These are phyloP conservation scores for Podaxis rugospora DNA, from an alignment of 768 basidiomycete genomes.

Conservation along the genomic window DNA sequence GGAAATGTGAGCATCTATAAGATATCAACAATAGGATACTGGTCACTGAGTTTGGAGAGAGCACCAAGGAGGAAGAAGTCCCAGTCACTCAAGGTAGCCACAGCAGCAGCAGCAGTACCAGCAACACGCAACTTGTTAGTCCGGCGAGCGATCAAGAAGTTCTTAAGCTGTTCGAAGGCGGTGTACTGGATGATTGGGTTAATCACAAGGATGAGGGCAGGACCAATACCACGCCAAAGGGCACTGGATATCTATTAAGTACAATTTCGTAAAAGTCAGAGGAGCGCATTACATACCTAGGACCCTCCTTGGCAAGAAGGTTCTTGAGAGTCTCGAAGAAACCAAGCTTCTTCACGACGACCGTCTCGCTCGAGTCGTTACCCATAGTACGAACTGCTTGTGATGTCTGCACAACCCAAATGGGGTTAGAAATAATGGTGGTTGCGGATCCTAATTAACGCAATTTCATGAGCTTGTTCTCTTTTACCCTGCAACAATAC, in stretches of 20 bases:
- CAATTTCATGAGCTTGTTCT: background rate
- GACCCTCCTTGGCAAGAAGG: conserved; percentile 71
- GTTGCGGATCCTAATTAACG: conserved; percentile 73
- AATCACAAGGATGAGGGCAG: conserved; percentile 88
- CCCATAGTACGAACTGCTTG: conserved; percentile 68
- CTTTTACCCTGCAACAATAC: background rate
- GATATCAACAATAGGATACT: background rate
- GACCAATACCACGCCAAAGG: conserved; percentile 91
- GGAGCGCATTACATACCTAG: conserved; percentile 27
- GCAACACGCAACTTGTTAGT: conserved; percentile 47
- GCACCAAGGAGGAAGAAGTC: conserved; percentile 97
- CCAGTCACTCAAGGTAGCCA: conserved; percentile 65
- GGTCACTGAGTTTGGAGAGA: conserved; percentile 78
- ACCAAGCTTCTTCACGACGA: conserved; percentile 46
- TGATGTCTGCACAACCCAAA: conserved; percentile 95
- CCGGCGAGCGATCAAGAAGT: conserved; percentile 62
- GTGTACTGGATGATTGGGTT: conserved; percentile 97
- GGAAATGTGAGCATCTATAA: background rate
- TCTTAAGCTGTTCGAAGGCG: conserved; percentile 93
- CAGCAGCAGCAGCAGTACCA: conserved; percentile 34
- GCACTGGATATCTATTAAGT: conserved; percentile 34
- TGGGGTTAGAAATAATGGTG: conserved; percentile 85
- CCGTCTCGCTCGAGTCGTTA: conserved; percentile 24
- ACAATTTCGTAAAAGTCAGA: background rate
- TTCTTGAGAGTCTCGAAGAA: conserved; percentile 61